phyloP scores from a whole-genome alignment of 148 eudicot genomes.

The Rhododendron molle region DNA sequence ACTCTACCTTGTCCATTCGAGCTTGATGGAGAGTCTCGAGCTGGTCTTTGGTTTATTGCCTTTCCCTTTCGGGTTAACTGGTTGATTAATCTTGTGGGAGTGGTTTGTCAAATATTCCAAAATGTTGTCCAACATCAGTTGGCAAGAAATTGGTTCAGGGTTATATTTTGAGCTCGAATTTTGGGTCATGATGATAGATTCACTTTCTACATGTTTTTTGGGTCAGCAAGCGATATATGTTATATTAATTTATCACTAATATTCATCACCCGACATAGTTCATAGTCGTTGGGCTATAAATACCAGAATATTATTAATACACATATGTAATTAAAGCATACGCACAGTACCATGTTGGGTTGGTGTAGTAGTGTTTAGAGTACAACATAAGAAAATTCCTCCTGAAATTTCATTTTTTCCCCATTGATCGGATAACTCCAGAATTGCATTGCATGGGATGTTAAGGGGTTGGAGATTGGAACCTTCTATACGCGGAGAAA shows the following conservation, averaged over 20 bases:
- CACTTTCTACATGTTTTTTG: background rate
- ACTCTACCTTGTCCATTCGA: background rate
- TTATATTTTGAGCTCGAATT: background rate
- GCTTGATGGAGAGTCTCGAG: background rate
- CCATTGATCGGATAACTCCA: background rate
- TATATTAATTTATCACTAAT: too few relatives aligned
- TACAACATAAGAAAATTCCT: too few relatives aligned
- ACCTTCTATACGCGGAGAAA: background rate
- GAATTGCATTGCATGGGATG: background rate
- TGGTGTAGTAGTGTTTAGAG: too few relatives aligned
- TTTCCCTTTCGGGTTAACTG: background rate
- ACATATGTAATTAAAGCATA: too few relatives aligned
- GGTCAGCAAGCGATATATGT: background rate
- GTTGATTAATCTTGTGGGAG: background rate
- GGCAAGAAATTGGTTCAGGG: background rate
- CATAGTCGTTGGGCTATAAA: background rate
- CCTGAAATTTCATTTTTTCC: too few relatives aligned
- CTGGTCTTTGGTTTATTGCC: background rate
- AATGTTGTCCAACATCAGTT: background rate
- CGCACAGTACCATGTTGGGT: background rate
- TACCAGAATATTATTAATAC: background rate
- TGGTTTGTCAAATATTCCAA: background rate
- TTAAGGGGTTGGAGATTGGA: background rate
- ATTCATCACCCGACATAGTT: background rate
- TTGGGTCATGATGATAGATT: background rate